phyloP scores from a whole-genome alignment of 257 asterid genomes.

The Prunella vulgaris region DNA sequence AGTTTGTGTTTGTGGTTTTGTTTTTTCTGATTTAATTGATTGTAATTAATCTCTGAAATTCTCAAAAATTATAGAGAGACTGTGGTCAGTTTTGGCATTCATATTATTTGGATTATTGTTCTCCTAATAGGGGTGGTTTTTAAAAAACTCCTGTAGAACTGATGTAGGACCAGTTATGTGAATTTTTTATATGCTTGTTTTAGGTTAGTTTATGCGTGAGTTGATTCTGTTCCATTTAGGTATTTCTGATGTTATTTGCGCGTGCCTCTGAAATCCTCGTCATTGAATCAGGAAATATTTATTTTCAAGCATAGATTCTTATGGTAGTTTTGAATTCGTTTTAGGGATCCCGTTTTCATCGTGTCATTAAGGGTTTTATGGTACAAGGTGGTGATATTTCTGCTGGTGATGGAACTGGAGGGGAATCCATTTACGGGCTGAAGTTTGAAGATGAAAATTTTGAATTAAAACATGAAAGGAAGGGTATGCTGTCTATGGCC shows the following conservation, averaged over 20 bases:
- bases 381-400: conserved; percentile 94
- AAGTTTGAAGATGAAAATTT: conserved; percentile 90
- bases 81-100: neutral
- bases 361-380: conserved; percentile 90
- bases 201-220: conserved; percentile 4
- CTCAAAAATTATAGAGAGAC: neutral
- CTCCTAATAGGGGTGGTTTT: neutral
- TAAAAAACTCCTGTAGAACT: neutral
- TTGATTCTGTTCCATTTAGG: conserved; percentile 3
- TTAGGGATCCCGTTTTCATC: conserved; percentile 79
- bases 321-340: conserved; percentile 19
- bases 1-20: neutral
- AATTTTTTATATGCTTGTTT: neutral
- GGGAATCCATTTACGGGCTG: conserved; percentile 86
- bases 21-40: conserved; percentile 2
- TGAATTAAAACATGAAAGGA: conserved; percentile 80
- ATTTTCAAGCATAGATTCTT: conserved; percentile 18
- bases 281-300: conserved; percentile 16
- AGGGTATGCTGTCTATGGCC: conserved; percentile 94
- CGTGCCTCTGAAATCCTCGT: conserved; percentile 1
- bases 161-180: conserved; percentile 1
- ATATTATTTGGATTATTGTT: neutral
- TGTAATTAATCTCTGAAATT: neutral
- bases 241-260: neutral
- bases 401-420: conserved; percentile 93